Conservation (phyloP, 345 rosid species). For the Trapa bicornis region DNA sequence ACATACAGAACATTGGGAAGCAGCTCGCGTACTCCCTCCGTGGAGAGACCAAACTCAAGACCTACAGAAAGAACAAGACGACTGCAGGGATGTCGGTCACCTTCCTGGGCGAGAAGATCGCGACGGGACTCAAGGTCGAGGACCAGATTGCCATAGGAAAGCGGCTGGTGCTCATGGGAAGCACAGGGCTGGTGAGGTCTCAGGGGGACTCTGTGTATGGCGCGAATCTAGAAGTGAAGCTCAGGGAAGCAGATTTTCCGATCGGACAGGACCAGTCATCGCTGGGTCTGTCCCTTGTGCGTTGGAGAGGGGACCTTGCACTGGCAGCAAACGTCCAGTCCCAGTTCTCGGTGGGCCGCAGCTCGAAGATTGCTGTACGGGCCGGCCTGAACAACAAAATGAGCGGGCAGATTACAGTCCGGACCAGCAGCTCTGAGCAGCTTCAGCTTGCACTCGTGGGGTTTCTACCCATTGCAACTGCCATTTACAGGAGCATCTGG, state of each 20-base stretch:
- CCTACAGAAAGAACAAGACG: slow-evolving; percentile 55
- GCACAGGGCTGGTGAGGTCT: slow-evolving; percentile 70
- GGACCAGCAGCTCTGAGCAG: slow-evolving; percentile 87
- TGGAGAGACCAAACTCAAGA: slow-evolving; percentile 82
- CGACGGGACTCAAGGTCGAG: slow-evolving; percentile 76
- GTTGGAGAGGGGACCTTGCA: slow-evolving; percentile 91
- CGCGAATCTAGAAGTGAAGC: slow-evolving; percentile 76
- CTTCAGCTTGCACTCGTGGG: slow-evolving; percentile 76
- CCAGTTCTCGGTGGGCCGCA: slow-evolving; percentile 60
- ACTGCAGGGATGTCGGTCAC: slow-evolving; percentile 69
- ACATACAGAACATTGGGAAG: slow-evolving; percentile 89
- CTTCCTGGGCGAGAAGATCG: slow-evolving; percentile 74
- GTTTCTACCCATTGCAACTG: slow-evolving; percentile 55
- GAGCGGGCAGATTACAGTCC: slow-evolving; percentile 67
- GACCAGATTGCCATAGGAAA: slow-evolving; percentile 72
- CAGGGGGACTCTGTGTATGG: slow-evolving; percentile 82
- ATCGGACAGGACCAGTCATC: slow-evolving; percentile 87
- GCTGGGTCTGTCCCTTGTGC: slow-evolving; percentile 73
- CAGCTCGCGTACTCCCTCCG: slow-evolving; percentile 76
- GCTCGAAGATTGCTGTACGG: slow-evolving; percentile 67
- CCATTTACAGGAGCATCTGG: slow-evolving; percentile 56
- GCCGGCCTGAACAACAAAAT: slow-evolving; percentile 92
- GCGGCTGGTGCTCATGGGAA: slow-evolving; percentile 65
- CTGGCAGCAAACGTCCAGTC: slow-evolving; percentile 87
- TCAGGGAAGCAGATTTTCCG: slow-evolving; percentile 75